Percentiles rank a stretch among this genome's conserved stretches.
These are phyloP conservation scores for Syzygium malaccense DNA, from an alignment of 441 rosid genomes.

Conservation along the genomic window DNA sequence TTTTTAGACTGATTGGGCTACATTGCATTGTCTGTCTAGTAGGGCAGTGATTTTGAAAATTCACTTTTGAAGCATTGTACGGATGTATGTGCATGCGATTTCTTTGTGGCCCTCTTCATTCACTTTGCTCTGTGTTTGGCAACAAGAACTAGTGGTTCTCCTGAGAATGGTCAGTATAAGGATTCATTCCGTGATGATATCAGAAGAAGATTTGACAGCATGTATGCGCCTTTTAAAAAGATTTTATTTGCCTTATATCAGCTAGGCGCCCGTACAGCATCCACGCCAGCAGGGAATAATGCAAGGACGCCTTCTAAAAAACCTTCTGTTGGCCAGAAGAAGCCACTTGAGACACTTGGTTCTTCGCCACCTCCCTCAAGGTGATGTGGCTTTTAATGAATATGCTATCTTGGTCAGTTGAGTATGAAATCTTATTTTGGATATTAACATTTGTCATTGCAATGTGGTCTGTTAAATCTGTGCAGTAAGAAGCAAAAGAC, in stretches of 20 bases:
- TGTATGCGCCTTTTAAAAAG: background rate
- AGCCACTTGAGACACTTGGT: conserved; percentile 72
- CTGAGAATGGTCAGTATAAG: background rate
- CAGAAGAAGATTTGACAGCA: background rate
- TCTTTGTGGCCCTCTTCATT: background rate
- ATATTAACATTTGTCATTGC: background rate
- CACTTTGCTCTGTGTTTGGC: background rate
- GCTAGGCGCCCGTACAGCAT: conserved; percentile 45
- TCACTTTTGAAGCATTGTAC: background rate
- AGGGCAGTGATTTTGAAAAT: background rate
- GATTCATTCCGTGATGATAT: background rate
- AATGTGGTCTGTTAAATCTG: background rate
- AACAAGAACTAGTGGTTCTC: background rate
- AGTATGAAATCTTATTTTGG: background rate
- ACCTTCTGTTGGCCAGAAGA: conserved; percentile 70
- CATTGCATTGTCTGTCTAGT: background rate
- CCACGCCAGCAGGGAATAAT: conserved; percentile 43
- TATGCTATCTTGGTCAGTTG: background rate
- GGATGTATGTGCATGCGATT: background rate
- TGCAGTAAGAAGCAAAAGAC: conserved; percentile 92
- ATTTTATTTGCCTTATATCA: conserved; percentile 21
- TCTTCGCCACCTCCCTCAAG: conserved; percentile 72
- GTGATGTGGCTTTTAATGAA: conserved; percentile 23
- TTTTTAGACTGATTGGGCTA: background rate
- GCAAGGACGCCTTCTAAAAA: conserved; percentile 56